A percentile compares a stretch with the other conserved stretches of the same genome.
phyloP scores from a whole-genome alignment of 345 rosid species.

The Corymbia maculata region DNA sequence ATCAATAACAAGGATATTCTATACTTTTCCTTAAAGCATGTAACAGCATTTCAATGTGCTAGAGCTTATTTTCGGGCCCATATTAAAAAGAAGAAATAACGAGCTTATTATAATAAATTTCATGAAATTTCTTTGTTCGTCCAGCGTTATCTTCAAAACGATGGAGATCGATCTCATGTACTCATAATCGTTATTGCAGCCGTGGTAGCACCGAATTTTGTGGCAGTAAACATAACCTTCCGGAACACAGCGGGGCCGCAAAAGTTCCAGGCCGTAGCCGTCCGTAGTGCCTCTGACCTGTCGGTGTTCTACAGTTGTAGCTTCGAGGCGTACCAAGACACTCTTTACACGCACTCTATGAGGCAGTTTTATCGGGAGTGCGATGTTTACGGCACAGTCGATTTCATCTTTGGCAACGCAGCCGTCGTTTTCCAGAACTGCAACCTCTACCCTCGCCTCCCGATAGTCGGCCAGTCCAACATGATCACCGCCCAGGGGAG shows the following conservation, averaged over 20 bases:
- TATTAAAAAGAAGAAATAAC: neutral
- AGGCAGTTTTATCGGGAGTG: constrained; percentile 47
- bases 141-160: neutral
- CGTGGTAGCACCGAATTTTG: constrained; percentile 31
- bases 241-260: constrained; percentile 46
- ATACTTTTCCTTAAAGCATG: neutral
- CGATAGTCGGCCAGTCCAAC: constrained; percentile 10
- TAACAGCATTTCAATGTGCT: neutral
- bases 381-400: constrained; percentile 43
- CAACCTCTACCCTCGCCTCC: constrained; percentile 11
- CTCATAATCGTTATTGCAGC: constrained; percentile 6
- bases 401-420: constrained; percentile 43
- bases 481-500: constrained; percentile 37
- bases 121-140: neutral
- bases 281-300: constrained; percentile 39
- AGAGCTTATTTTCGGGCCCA: neutral
- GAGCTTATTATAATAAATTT: neutral
- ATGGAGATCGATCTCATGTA: neutral
- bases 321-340: constrained; percentile 52
- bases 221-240: constrained; percentile 38
- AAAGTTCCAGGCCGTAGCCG: constrained; percentile 49
- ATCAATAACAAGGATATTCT: neutral
- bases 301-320: constrained; percentile 40
- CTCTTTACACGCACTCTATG: constrained; percentile 39
- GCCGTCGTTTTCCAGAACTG: constrained; percentile 29